Base-by-base conservation (phyloP, 257 asterid species). In the Solanum acaule region DNA sequence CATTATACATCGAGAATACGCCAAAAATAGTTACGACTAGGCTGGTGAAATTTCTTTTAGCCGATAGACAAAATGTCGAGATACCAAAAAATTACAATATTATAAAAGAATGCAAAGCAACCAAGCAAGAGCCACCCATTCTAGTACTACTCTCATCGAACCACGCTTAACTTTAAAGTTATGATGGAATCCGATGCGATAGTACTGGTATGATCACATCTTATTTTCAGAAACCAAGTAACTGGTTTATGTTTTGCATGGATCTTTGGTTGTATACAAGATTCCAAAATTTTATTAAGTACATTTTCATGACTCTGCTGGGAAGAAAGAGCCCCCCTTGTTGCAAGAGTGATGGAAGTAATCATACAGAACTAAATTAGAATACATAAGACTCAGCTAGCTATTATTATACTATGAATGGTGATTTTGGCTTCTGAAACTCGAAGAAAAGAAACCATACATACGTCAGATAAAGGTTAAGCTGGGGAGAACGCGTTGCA, bases 401-500 rank as follows among this genome's bases (percentile, higher is more conserved):
- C 6, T 4, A 25, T 72, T 72, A 34, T 72, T 20, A 49, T 49
- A 72, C 14, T 46, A 29, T 27, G 68, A 81, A 46, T 81, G 68
- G 42, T 29, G 27, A 16, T 49, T 49, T 81, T 29, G 40, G 68
- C 68, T 81, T 29, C 68, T 46, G 68, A 81, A 5, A 31, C 70
- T 46, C 42, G 4, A 81, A 29, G 9, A 49, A 29, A 20, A 49
- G 42, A 81, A 46, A 2, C 20, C 68, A 46, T 46, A 14, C 20
- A 81, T 44, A 49, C 16, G 35, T 27, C 63, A 40, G 61, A 78
- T 42, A n/a, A 75, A 70, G 86, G 89, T 90, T 86, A 89, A 33
- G 91, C 88, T 63, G 92, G 37, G 3, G 96, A 91, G 86, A 94
- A 90, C 49, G 94, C 93, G 56, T 25, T 85, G 93, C 96, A 95